Evolutionary conservation across 2,329 filamentous ascomycete species (phyloP), one percentile per base, ranked within the genome.

Genomic region (Graphilbum sp.): DNA sequence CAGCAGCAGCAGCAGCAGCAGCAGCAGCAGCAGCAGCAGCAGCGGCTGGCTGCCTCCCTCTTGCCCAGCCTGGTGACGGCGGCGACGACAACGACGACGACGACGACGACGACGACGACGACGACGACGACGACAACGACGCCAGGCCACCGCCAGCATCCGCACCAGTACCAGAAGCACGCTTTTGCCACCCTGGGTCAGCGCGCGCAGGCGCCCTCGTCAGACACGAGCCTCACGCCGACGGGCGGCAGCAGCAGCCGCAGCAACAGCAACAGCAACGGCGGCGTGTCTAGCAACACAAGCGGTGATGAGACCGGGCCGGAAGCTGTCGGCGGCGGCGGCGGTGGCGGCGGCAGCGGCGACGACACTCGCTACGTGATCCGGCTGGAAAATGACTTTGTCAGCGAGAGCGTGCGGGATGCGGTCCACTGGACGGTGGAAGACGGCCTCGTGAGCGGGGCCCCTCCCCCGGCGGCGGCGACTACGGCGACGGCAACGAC

Each of bases 311-410:
- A 74, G 46, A 37, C 41, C 11, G 41, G 32, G 1, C 12, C 36
- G 18, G 39, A 42, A 3, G 21, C 17, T 6, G 30, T 5, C 13
- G 27, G 20, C 39, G 4, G 17, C 11, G 12, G 18, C 30, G 8
- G 21, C 24, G 75, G 79, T 45, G 64, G 66, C 31, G 87, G 80
- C 1, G 81, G 88, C 49, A 70, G 72, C 20, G 66, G 66, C 65
- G 53, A 81, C 82, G 37, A 82, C n/a, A n/a, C n/a, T n/a, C n/a
- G 77, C 52, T 95, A 94, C 53, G 83, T 95, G 59, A 76, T 95
- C 45, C 74, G 74, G 37, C 67, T 95, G 29, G 81, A 90, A 47
- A 62, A 84, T 44, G 87, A 95, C 54, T 95, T 93, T 49, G 69
- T 84, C 43, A 90, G 82, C 54, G 70, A 74, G 50, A 72, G 66